phyloP scores from a whole-genome alignment of 116 monocot species.

The Dioscorea cayenensis region DNA sequence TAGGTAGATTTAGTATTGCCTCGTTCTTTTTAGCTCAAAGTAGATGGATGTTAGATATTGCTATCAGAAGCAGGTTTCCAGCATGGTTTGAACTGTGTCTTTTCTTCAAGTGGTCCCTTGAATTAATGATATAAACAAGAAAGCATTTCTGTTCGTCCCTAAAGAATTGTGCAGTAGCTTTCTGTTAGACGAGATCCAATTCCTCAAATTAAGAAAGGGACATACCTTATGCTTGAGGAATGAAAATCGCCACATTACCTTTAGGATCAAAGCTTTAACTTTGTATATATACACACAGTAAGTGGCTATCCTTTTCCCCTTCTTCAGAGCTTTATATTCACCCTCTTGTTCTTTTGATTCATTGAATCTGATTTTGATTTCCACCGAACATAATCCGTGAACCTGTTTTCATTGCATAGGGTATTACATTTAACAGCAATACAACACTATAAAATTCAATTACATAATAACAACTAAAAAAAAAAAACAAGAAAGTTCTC shows the following conservation, averaged over 20 bases:
- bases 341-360: constrained; percentile 1
- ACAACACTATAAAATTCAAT: neutral
- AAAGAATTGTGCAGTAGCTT: neutral
- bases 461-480: neutral
- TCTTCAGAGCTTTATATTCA: neutral
- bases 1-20: neutral
- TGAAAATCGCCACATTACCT: neutral
- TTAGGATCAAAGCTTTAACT: neutral
- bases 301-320: neutral
- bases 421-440: neutral
- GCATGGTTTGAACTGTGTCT: neutral
- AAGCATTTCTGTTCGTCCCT: constrained; percentile 4
- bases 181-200: neutral
- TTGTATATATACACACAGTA: neutral
- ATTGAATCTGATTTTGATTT: constrained; percentile 9
- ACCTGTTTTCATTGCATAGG: neutral
- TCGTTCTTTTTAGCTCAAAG: neutral
- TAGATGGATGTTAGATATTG: neutral
- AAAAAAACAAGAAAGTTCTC: no score
- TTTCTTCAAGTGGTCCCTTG: neutral
- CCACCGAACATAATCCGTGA: neutral
- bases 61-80: neutral
- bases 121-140: neutral
- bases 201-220: neutral
- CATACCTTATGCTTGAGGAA: neutral